A percentile compares a stretch with the other conserved stretches of the same genome.
These are phyloP conservation scores for Saccharomyces kudriavzevii DNA, from an alignment of 805 yeast species.

Conservation along the genomic window DNA sequence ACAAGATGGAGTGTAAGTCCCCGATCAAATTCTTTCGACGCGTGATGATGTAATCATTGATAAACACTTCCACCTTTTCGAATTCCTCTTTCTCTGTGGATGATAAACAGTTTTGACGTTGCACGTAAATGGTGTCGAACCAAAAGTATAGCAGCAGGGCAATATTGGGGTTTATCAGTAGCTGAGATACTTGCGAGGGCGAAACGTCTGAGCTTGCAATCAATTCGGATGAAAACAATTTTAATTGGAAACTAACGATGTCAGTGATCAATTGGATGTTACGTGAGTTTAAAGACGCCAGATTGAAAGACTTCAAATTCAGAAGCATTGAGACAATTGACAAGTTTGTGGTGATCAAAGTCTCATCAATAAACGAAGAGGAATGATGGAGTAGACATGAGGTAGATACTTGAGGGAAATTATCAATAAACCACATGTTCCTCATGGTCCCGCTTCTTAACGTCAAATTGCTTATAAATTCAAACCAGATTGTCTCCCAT, in stretches of 20 bases:
- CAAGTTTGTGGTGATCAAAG: neutral
- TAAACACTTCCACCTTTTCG: neutral
- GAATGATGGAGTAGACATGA: neutral
- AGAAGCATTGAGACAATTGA: neutral
- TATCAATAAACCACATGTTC: slow-evolving; percentile 8
- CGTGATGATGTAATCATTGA: neutral
- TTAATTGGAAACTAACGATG: slow-evolving; percentile 12
- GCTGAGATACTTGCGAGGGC: slow-evolving; percentile 6
- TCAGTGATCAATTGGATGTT: slow-evolving; percentile 13
- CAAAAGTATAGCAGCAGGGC: slow-evolving; percentile 19
- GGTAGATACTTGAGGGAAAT: slow-evolving; percentile 5
- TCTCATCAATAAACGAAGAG: neutral
- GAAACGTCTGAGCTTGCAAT: slow-evolving; percentile 2
- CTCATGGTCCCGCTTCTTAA: slow-evolving; percentile 3
- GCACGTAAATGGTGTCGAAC: slow-evolving; percentile 10
- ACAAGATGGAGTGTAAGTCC: neutral
- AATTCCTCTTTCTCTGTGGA: slow-evolving; percentile 1
- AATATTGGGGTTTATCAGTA: slow-evolving; percentile 15
- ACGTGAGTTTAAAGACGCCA: slow-evolving; percentile 3
- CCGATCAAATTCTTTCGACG: neutral
- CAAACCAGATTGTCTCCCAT: slow-evolving; percentile 23
- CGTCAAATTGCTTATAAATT: slow-evolving; percentile 11
- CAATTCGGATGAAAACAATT: slow-evolving; percentile 8
- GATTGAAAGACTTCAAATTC: neutral
- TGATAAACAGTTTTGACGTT: slow-evolving; percentile 2